phyloP scores from a whole-genome alignment of 805 yeast genomes.

The Kodamaea fukazawae region DNA sequence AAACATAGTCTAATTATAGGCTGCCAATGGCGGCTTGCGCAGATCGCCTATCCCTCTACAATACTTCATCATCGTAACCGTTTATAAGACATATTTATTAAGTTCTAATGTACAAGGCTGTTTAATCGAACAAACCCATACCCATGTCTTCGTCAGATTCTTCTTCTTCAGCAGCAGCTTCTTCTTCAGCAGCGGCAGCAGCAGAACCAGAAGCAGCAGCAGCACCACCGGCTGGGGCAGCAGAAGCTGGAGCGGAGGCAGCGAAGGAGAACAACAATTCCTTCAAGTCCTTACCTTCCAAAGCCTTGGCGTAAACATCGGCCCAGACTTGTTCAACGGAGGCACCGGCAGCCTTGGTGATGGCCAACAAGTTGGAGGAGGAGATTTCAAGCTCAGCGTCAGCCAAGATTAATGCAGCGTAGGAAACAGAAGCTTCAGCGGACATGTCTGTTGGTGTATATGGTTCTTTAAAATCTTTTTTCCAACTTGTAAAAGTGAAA shows the following conservation, averaged over 20 bases:
- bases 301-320: slow-evolving; percentile 84
- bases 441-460: slow-evolving; percentile 53
- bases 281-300: slow-evolving; percentile 79
- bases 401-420: slow-evolving; percentile 98
- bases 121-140: slow-evolving; percentile 31
- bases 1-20: no score
- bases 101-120: slow-evolving; percentile 1
- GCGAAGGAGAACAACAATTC: slow-evolving; percentile 63
- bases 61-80: no score
- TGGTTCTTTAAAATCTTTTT: slow-evolving; percentile 1
- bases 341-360: slow-evolving; percentile 81
- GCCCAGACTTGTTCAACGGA: slow-evolving; percentile 81
- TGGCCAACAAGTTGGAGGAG: slow-evolving; percentile 74
- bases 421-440: slow-evolving; percentile 87
- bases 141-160: slow-evolving; percentile 29
- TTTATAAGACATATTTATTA: no score
- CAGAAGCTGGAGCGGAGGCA: slow-evolving; percentile 44
- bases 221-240: slow-evolving; percentile 32
- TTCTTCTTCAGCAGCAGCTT: slow-evolving; percentile 20
- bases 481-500: no score
- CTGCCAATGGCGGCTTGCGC: no score
- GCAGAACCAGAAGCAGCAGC: slow-evolving; percentile 27
- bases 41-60: no score
- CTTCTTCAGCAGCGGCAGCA: slow-evolving; percentile 50
- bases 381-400: slow-evolving; percentile 96